Evolutionary conservation across 768 basidiomycete species (phyloP), one percentile per base, ranked within the genome.

Genomic region (Agrocybe praecox): DNA sequence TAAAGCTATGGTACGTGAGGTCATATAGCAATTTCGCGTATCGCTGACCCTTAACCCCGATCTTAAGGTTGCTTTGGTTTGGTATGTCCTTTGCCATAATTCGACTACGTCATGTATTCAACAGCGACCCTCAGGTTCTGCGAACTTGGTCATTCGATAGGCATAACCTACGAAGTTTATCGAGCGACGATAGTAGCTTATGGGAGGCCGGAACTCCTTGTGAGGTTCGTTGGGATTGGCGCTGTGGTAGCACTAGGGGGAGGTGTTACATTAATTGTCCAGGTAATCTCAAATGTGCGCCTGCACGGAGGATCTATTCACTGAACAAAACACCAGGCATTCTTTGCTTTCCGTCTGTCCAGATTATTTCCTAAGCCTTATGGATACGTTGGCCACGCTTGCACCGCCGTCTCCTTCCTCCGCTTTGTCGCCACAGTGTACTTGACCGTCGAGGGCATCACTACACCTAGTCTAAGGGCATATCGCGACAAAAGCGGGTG

Each of bases 331-430:
- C 26, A 14, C 4, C 55, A 75, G 74, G 55, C 63, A 6, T 76
- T 73, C 65, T 74, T 74, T 50, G 62, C 70, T 9, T 53, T 67
- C 10, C 69, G 75, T 2, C 61, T 73, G 2, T 64, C 62, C 34
- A 65, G 62, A 34, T 63, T 74, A 14, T 60, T 74, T 18, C 69
- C 70, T 1, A 56, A 60, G 10, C 66, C 68, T 9, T 67, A 63
- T 46, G 58, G 66, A 42, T 60, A 60, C 55, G 59, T 75, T 24
- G 71, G 70, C 6, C 17, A 66, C 6, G 15, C 67, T 0, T 73
- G 71, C 58, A 67, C 65, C 48, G 18, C 54, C 1, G 57, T 73
- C 14, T 64, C 69, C 2, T 14, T 65, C 17, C 18, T 66, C 22
- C 68, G 73, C 2, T 65, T 66, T 32, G 44, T 68, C 19, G 71